Evolutionary conservation across 352 stramenopile species (phyloP), one percentile per base, ranked within the genome.

Genomic region (Phytophthora crassamura): DNA sequence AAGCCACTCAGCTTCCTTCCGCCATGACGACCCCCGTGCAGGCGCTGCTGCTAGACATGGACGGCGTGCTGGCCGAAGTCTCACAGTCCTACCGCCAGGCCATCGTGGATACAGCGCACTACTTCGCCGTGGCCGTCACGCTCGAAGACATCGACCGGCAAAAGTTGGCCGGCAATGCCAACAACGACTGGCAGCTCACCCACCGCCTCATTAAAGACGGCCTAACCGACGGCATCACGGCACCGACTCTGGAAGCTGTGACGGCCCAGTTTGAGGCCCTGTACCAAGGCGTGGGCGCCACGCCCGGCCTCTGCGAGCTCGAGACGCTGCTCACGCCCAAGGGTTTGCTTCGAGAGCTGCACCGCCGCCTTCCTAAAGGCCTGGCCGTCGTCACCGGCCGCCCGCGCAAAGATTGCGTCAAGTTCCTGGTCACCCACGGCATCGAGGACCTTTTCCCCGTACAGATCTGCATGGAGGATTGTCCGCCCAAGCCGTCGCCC

Each of bases 171-270:
- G 97, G 97, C 63, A 95, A 98, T 50, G 94, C 94, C 59, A 99
- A 99, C 82, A 98, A 99, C 75, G 97, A 99, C 83, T 99, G 97
- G 97, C 89, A 98, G 60, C 77, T 99, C 42, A 98, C 92, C 36
- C 83, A 96, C 50, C 89, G 95, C 35, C 73, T 98, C 5, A 95
- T 99, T 50, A 50, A 64, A 18, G 65, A 54, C 18, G 79, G 80
- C 11, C 42, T 63, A 4, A n/a, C 34, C 7, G 30, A 56, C 35
- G 16, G 7, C 2, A 67, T 20, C 3, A 7, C 45, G 2, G 54
- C 68, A 16, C 79, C 82, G 10, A 89, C 87, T n/a, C 75, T 99
- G 5, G 92, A 98, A 32, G 58, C 95, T 30, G 94, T 99, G 10
- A 99, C 93, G 16, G 77, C 84, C 9, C 93, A 89, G 20, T 99